Evolutionary conservation across 2,329 filamentous ascomycete species (phyloP).

Genomic region (Cytospora schulzeri): DNA sequence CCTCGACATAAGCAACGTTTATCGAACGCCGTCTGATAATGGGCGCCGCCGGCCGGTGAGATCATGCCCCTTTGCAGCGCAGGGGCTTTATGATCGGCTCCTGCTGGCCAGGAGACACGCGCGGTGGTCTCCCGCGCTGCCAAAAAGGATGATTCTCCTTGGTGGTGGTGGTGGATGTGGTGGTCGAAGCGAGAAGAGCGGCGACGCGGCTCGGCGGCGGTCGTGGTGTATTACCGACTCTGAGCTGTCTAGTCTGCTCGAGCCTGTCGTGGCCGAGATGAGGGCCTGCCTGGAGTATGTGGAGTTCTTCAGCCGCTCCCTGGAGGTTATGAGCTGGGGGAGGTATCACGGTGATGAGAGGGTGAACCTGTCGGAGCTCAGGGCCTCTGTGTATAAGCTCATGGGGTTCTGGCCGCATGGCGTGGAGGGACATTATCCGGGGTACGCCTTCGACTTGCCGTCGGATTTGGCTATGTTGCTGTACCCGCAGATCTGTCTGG

Average conservation of each 20-base stretch:
- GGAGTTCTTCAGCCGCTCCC: background rate
- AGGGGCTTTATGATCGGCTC: background rate
- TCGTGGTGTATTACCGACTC: background rate
- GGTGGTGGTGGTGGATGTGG: too few species aligned
- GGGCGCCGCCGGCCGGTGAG: too few species aligned
- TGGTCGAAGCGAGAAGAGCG: too few species aligned
- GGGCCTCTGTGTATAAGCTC: background rate
- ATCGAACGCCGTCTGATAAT: too few species aligned
- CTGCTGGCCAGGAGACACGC: background rate
- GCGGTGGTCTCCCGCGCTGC: background rate
- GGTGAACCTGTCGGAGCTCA: constrained; percentile 4
- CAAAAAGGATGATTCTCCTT: too few species aligned
- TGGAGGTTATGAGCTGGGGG: background rate
- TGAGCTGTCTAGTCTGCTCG: background rate
- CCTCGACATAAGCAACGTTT: background rate
- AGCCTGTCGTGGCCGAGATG: background rate
- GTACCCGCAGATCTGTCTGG: background rate
- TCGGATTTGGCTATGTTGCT: background rate
- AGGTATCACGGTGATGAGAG: background rate
- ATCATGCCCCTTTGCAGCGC: background rate
- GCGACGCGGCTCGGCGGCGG: background rate
- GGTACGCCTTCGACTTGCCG: background rate
- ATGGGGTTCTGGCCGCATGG: background rate
- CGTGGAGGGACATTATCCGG: background rate
- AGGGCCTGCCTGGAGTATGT: constrained; percentile 1